phyloP scores from a whole-genome alignment of 257 asterid species.

The Buddleja alternifolia region DNA sequence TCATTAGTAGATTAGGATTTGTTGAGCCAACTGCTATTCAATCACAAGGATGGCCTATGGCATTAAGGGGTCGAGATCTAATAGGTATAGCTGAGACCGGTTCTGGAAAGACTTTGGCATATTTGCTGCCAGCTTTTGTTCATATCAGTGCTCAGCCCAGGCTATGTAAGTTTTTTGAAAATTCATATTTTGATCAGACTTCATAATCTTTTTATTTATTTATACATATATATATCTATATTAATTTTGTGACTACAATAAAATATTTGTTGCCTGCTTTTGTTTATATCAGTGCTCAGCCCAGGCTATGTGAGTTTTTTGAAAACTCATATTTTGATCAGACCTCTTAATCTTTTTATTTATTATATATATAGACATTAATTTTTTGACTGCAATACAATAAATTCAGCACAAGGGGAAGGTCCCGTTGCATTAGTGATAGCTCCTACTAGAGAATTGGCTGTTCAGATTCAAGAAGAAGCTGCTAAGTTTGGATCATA shows the following conservation, averaged over 20 bases:
- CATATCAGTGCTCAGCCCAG: conserved; percentile 90
- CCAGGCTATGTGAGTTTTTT: conserved; percentile 65
- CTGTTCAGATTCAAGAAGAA: conserved; percentile 91
- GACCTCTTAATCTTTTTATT: neutral
- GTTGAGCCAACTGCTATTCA: conserved; percentile 91
- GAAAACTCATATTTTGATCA: neutral
- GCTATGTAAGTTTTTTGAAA: conserved; percentile 55
- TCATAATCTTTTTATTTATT: conserved; percentile 2
- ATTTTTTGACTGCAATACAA: conserved; percentile 10
- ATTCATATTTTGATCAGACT: neutral
- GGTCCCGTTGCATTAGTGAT: conserved; percentile 85
- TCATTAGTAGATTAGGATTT: conserved; percentile 76
- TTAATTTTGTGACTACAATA: conserved; percentile 12
- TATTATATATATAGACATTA: neutral
- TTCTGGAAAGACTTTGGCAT: conserved; percentile 90
- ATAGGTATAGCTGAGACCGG: conserved; percentile 97
- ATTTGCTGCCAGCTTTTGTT: conserved; percentile 83
- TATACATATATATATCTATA: neutral
- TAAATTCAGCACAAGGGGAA: conserved; percentile 70
- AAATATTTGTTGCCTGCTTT: conserved; percentile 68
- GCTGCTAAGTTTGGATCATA: conserved; percentile 77
- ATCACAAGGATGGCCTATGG: conserved; percentile 98
- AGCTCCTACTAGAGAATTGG: conserved; percentile 95
- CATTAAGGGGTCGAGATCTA: conserved; percentile 88
- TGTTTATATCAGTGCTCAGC: conserved; percentile 89